These are phyloP conservation scores for Aeminium ludgeri DNA, from an alignment of 495 filamentous ascomycete species.

Conservation along the genomic window DNA sequence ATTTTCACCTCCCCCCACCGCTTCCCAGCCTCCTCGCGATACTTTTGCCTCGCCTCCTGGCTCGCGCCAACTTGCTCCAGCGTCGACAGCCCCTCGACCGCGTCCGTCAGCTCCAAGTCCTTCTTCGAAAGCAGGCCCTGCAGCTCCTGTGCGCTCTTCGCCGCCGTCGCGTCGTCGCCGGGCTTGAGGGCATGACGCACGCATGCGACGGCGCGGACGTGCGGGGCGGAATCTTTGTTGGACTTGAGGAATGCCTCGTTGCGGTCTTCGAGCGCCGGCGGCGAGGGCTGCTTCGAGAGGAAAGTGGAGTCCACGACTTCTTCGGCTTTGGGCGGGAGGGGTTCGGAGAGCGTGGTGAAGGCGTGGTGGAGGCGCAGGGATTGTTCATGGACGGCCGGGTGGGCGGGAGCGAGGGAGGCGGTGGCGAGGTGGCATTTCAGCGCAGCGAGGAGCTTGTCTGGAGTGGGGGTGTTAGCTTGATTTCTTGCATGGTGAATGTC, in stretches of 20 bases:
- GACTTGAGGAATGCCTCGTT: conserved; percentile 50
- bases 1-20: conserved; percentile 57
- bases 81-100: conserved; percentile 39
- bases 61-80: conserved; percentile 45
- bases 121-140: conserved; percentile 37
- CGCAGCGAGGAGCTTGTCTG: conserved; percentile 72
- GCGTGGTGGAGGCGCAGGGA: conserved; percentile 49
- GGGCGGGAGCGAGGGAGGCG: conserved; percentile 44
- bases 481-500: not conserved
- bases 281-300: conserved; percentile 35
- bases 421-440: conserved; percentile 70
- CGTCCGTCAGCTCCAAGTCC: conserved; percentile 41
- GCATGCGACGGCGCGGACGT: conserved; percentile 46
- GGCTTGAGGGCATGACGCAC: conserved; percentile 41
- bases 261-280: conserved; percentile 39
- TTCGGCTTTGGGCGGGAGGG: conserved; percentile 41
- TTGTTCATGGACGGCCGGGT: conserved; percentile 68
- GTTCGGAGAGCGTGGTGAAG: conserved; percentile 35
- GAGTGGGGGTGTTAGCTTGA: conserved; percentile 10
- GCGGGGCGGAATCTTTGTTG: conserved; percentile 44
- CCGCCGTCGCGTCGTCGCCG: conserved; percentile 30
- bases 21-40: conserved; percentile 43
- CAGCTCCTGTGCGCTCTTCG: conserved; percentile 44
- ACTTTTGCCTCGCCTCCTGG: conserved; percentile 33
- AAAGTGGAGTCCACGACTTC: conserved; percentile 52